These are phyloP conservation scores for Eragrostis nindensis DNA, from an alignment of 176 grass and related monocot genomes.

Conservation along the genomic window DNA sequence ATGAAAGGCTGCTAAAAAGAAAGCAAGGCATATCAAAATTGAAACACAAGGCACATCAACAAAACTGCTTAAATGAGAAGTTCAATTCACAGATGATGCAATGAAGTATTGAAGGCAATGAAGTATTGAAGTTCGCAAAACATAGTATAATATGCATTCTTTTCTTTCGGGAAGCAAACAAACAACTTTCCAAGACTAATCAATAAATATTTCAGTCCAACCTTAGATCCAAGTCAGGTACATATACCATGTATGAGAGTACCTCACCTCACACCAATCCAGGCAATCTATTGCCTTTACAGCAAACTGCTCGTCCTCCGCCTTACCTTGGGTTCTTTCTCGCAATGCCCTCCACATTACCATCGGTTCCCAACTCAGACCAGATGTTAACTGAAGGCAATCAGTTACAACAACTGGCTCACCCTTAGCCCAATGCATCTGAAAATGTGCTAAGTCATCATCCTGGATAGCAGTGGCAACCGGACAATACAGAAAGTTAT, in stretches of 20 bases:
- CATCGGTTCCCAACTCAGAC: slow-evolving; percentile 85
- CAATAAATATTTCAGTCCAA: slow-evolving; percentile 8
- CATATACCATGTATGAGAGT: slow-evolving; percentile 4
- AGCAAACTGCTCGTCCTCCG: slow-evolving; percentile 45
- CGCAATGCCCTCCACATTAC: slow-evolving; percentile 94
- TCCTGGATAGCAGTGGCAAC: slow-evolving; percentile 49
- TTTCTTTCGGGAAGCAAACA: background rate
- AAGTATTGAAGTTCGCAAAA: background rate
- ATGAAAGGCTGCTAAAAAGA: slow-evolving; percentile 4
- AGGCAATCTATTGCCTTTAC: slow-evolving; percentile 78
- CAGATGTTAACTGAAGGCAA: slow-evolving; percentile 67
- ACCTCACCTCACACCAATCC: slow-evolving; percentile 78
- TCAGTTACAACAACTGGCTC: slow-evolving; percentile 81
- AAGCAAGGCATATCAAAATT: too few relatives aligned
- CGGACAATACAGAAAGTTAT: slow-evolving; percentile 80
- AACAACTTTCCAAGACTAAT: background rate
- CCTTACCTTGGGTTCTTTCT: slow-evolving; percentile 50
- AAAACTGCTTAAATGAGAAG: background rate
- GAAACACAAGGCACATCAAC: background rate
- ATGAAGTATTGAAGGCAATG: too few relatives aligned
- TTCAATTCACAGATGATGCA: background rate
- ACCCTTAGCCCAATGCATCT: slow-evolving; percentile 82
- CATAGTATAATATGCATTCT: background rate
- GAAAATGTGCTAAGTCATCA: slow-evolving; percentile 69
- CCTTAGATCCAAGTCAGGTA: background rate